Evolutionary conservation across 169 alveolate genomes (phyloP), one percentile per base, ranked within the genome.

Genomic region (Pseudocohnilembus persalinus): DNA sequence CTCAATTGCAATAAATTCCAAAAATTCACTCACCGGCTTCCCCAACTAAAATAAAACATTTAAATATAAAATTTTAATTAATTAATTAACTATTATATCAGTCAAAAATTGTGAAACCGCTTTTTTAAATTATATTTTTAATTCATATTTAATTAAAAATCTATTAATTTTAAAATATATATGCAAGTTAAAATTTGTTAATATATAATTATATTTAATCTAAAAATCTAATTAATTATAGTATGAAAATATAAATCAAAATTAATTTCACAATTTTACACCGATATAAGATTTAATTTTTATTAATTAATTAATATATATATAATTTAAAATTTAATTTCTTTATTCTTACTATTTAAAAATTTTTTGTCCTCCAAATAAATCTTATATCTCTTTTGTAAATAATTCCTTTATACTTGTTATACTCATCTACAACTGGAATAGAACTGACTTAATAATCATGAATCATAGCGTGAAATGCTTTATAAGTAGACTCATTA

Each of bases 301-400:
- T 20, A 64, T 64, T 20, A 64, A 64, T 64, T 64, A 64, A 20
- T 20, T 64, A 20, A 20, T 64, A 64, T 20, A 64, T 20, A 20
- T 64, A 64, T 20, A 20, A 25, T 20, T 64, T 20, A 64, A 64
- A 64, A 64, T 64, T 64, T 64, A 64, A 64, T 20, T 20, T 64
- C 25, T 20, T 15, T 6, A 15, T n/a, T 29, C 26, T 64, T 80
- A 86, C 90, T 63, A 86, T 86, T 16, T 82, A 82, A 68, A 80
- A 86, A 29, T 74, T 82, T 34, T 86, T 16, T 29, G 77, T 73
- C 74, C 81, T 86, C 74, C 83, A 77, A 31, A 86, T 86, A 75
- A 86, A 86, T 31, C 75, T 35, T 24, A 86, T 80, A 76, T 86
- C 90, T 81, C 90, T 86, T 32, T 87, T 76, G 65, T 86, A 82